Base-by-base conservation (phyloP, 2,329 filamentous ascomycete genomes). In the Leptographium radiaticola region DNA sequence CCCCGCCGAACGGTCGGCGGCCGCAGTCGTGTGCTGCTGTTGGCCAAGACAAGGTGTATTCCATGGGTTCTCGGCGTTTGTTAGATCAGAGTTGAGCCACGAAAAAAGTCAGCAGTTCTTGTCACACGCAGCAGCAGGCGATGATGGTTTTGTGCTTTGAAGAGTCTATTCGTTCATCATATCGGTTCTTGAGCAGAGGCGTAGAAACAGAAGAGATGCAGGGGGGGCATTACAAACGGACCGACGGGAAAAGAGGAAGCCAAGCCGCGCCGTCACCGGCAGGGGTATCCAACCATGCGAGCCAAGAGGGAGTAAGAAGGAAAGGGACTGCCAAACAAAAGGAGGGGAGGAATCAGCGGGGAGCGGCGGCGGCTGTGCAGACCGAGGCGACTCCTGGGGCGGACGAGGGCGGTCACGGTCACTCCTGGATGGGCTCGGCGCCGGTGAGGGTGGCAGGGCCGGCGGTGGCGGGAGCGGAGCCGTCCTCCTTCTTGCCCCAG, bases 401-500 rank as follows among this genome's bases (percentile, higher is more conserved):
- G 3, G 25, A 25, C 25, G 25, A 25, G 25, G 25, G 25, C 25
- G 25, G 5, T 25, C 4, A 5, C 18, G 25, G 11, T 45, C 15
- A 59, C 53, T 59, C 58, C 38, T 36, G 51, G n/a, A 59, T 59
- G 20, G 56, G 9, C 42, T 58, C 55, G 38, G 52, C 31, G 16
- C 47, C 36, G 9, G 51, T 34, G 12, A 31, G 16, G 12, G 43
- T 13, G n/a, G 34, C 25, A n/a, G 30, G 39, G 16, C 16, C 39
- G 5, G 18, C 25, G 18, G 10, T 42, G 51, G 5, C 25, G 33
- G n/a, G 18, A n/a, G 20, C 10, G n/a, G 20, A 40, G n/a, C 34
- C 59, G 50, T 64, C 62, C 12, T 76, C 75, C 50, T 79, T 75
- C 67, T 77, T 79, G 31, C 63, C 45, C 16, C 45, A 65, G 64